Evolutionary conservation across 208 protist genomes (phyloP).

Genomic region (Trypanosoma mega): DNA sequence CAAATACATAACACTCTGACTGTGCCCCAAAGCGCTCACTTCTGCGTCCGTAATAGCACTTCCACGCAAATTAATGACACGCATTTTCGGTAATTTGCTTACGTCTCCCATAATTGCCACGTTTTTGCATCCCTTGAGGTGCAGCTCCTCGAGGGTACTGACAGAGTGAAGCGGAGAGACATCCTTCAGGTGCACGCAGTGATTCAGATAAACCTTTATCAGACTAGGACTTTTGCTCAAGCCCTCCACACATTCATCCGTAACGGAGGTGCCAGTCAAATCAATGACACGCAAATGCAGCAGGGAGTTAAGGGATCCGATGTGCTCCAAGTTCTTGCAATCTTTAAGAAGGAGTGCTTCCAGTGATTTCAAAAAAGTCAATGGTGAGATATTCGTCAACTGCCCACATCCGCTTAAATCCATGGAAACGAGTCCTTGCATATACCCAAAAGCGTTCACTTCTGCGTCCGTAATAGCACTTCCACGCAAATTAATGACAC

Average conservation of each 20-base stretch:
- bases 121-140: too few relatives aligned
- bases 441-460: neutral
- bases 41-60: too few relatives aligned
- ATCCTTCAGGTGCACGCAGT: too few relatives aligned
- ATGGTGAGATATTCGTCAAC: constrained; percentile 12
- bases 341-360: constrained; percentile 3
- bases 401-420: constrained; percentile 9
- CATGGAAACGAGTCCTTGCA: constrained; percentile 5
- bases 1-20: too few relatives aligned
- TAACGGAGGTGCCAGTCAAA: constrained; percentile 29
- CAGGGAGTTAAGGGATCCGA: constrained; percentile 15
- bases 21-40: too few relatives aligned
- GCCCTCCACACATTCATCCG: neutral
- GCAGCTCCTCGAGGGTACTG: too few relatives aligned
- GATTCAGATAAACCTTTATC: neutral
- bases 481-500: neutral
- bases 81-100: too few relatives aligned
- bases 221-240: neutral
- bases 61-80: too few relatives aligned
- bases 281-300: constrained; percentile 37
- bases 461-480: constrained; percentile 7
- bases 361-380: constrained; percentile 9
- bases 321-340: constrained; percentile 7
- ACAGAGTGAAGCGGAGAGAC: too few relatives aligned
- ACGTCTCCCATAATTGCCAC: too few relatives aligned